phyloP scores from a whole-genome alignment of 73 alveolate genomes.

The Tetrahymena borealis region DNA sequence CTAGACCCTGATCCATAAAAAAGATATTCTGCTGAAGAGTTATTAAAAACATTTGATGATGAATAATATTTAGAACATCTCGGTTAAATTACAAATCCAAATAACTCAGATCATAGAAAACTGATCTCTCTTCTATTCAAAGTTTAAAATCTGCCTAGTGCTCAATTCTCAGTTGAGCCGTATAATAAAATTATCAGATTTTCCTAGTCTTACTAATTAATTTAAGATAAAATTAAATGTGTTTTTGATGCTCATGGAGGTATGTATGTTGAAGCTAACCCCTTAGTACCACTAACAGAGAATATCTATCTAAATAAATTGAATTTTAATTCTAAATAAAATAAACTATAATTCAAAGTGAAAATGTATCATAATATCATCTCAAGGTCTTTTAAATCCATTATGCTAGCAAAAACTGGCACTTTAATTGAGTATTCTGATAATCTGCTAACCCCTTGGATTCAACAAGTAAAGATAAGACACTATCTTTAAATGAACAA shows the following conservation, averaged over 20 bases:
- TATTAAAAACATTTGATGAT: constrained; percentile 48
- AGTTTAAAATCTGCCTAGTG: neutral
- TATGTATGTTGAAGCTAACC: neutral
- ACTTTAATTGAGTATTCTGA: neutral
- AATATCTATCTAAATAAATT: neutral
- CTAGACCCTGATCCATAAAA: constrained; percentile 58
- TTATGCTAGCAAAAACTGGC: neutral
- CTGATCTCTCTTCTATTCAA: constrained; percentile 27
- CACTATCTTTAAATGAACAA: neutral
- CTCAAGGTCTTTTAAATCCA: neutral
- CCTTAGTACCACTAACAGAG: neutral
- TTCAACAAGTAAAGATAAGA: neutral
- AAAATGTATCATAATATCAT: neutral
- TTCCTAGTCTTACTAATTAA: neutral
- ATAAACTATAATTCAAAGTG: neutral
- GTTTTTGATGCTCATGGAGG: neutral
- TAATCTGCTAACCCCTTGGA: neutral
- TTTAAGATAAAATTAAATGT: neutral
- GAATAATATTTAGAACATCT: constrained; percentile 23
- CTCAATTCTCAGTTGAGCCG: neutral
- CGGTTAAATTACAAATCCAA: constrained; percentile 30
- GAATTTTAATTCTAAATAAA: neutral
- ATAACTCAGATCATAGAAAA: constrained; percentile 13
- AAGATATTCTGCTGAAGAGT: constrained; percentile 72
- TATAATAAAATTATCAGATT: neutral